Percentiles rank a stretch among this genome's conserved stretches.
phyloP scores from a whole-genome alignment of 2,329 filamentous ascomycete species.

The Alternaria triticimaculans region DNA sequence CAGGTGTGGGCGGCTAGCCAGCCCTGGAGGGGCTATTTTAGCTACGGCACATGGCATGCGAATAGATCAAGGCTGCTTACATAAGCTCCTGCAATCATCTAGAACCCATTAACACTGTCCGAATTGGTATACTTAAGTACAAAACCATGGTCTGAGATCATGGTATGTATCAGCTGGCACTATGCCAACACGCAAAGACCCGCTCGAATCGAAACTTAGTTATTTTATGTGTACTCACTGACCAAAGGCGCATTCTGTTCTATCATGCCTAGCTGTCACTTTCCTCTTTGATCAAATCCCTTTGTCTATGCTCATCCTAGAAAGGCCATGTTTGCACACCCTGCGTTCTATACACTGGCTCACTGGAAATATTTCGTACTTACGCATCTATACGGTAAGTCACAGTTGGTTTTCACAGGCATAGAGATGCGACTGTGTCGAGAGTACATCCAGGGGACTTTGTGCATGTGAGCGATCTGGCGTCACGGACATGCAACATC shows the following conservation, averaged over 20 bases:
- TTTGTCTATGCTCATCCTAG: background rate
- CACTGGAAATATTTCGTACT: background rate
- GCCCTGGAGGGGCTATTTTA: background rate
- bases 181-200: background rate
- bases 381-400: background rate
- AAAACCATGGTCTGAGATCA: background rate
- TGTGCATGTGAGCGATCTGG: background rate
- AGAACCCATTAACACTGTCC: background rate
- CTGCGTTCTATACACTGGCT: background rate
- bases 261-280: background rate
- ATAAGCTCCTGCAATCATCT: background rate
- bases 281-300: background rate
- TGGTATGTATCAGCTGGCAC: background rate
- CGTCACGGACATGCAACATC: background rate
- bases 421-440: background rate
- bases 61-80: background rate
- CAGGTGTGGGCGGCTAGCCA: background rate
- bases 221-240: background rate
- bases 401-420: background rate
- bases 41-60: background rate
- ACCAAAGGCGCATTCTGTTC: background rate
- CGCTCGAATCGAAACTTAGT: background rate
- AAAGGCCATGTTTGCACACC: background rate
- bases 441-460: background rate
- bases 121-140: background rate